Conservation (phyloP, 805 yeast species). For the Yamadazyma tumulicola region DNA sequence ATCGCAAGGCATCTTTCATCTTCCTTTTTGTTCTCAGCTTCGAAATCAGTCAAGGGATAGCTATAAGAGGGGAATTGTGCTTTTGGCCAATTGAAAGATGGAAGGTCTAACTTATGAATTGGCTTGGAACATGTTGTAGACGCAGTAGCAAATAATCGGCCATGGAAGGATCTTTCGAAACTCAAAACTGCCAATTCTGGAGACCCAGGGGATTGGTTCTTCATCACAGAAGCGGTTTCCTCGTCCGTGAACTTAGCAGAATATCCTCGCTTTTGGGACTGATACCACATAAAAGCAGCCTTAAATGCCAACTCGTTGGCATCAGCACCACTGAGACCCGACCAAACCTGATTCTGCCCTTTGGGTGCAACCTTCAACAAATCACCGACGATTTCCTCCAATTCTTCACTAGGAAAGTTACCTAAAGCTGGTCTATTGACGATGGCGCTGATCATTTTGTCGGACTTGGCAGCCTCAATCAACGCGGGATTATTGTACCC, state of each 20-base stretch:
- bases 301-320: conserved; percentile 88
- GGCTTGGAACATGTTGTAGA: conserved; percentile 93
- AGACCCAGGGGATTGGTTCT: conserved; percentile 81
- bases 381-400: conserved; percentile 51
- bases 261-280: conserved; percentile 63
- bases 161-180: conserved; percentile 89
- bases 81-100: conserved; percentile 95
- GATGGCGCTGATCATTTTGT: conserved; percentile 66
- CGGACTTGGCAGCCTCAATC: conserved; percentile 63
- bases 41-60: conserved; percentile 75
- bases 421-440: conserved; percentile 85
- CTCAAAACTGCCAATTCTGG: conserved; percentile 84
- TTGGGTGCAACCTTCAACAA: conserved; percentile 69
- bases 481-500: conserved; percentile 85
- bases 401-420: conserved; percentile 71
- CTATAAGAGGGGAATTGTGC: conserved; percentile 85
- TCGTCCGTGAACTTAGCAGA: conserved; percentile 56
- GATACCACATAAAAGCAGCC: conserved; percentile 83
- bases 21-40: conserved; percentile 63
- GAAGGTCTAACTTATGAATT: conserved; percentile 87
- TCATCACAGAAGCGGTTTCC: conserved; percentile 74
- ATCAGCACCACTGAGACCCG: conserved; percentile 80
- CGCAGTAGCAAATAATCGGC: conserved; percentile 88
- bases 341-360: conserved; percentile 73
- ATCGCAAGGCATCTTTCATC: conserved; percentile 77